Percentiles rank a stretch among this genome's conserved stretches.
Evolutionary conservation across 2,329 filamentous ascomycete genomes (phyloP).

Genomic region (Monosporascus sp.): DNA sequence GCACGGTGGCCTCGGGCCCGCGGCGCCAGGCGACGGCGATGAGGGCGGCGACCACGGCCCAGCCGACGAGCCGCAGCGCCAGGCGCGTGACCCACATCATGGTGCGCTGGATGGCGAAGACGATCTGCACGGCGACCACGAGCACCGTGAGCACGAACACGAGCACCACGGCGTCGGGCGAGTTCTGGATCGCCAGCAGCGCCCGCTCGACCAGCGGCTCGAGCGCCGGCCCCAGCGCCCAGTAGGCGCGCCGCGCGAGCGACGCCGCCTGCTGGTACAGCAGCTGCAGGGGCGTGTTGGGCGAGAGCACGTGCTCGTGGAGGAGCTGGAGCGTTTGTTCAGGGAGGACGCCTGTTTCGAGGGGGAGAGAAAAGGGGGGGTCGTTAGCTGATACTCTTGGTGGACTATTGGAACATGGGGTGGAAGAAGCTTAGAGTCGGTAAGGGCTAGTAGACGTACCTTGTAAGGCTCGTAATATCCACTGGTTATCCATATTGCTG

Average conservation of each 20-base stretch:
- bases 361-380: not conserved
- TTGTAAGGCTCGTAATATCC: constrained; percentile 22
- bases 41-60: constrained; percentile 50
- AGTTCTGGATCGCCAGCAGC: constrained; percentile 29
- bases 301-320: constrained; percentile 43
- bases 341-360: constrained; percentile 35
- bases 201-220: constrained; percentile 37
- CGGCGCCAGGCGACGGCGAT: constrained; percentile 58
- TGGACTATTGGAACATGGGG: not conserved
- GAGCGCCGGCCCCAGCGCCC: constrained; percentile 35
- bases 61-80: constrained; percentile 58
- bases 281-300: constrained; percentile 39
- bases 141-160: constrained; percentile 50
- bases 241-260: constrained; percentile 18
- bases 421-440: not conserved
- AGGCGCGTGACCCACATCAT: constrained; percentile 75
- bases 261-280: constrained; percentile 29
- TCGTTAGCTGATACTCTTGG: not conserved
- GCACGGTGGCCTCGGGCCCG: constrained; percentile 58
- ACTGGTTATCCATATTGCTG: constrained; percentile 15
- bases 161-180: constrained; percentile 38
- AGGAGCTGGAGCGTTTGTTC: constrained; percentile 39
- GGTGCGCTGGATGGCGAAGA: constrained; percentile 66
- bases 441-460: constrained; percentile 15
- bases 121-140: constrained; percentile 57